Conservation (phyloP, 129 eudicot genomes). For the Flaveria trinervia region DNA sequence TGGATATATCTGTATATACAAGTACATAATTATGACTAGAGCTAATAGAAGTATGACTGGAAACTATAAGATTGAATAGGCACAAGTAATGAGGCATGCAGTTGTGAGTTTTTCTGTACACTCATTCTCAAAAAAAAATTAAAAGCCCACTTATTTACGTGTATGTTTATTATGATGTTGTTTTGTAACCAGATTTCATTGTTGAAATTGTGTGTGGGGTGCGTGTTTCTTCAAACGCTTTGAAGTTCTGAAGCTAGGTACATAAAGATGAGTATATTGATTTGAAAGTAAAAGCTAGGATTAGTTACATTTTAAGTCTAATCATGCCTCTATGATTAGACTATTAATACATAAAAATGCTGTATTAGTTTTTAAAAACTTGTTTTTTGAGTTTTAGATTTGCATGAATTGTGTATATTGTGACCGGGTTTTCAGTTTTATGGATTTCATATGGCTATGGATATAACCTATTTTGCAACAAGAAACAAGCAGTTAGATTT, state of each 20-base stretch:
- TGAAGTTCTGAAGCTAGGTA: neutral
- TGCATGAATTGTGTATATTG: conserved; percentile 18
- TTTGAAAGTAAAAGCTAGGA: neutral
- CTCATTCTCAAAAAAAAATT: too few relatives aligned
- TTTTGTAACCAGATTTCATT: conserved; percentile 1
- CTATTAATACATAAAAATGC: neutral
- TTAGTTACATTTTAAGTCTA: neutral
- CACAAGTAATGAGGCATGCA: neutral
- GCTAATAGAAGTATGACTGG: too few relatives aligned
- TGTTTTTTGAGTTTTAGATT: neutral
- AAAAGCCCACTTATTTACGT: neutral
- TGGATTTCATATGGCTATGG: conserved; percentile 1
- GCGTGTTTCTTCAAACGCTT: neutral
- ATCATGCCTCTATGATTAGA: conserved; percentile 2
- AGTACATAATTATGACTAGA: too few relatives aligned
- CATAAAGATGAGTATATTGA: conserved; percentile 14
- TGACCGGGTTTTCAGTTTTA: neutral
- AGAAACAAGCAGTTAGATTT: neutral
- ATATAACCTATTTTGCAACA: neutral
- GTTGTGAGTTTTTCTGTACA: neutral
- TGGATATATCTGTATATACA: neutral
- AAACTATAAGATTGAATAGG: too few relatives aligned
- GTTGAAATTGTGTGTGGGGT: neutral
- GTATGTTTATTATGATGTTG: neutral
- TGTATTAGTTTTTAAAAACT: neutral